Percentiles rank a stretch among this genome's conserved stretches.
Conservation (phyloP, 164 flowering plant genomes). For the Umbellularia californica region DNA sequence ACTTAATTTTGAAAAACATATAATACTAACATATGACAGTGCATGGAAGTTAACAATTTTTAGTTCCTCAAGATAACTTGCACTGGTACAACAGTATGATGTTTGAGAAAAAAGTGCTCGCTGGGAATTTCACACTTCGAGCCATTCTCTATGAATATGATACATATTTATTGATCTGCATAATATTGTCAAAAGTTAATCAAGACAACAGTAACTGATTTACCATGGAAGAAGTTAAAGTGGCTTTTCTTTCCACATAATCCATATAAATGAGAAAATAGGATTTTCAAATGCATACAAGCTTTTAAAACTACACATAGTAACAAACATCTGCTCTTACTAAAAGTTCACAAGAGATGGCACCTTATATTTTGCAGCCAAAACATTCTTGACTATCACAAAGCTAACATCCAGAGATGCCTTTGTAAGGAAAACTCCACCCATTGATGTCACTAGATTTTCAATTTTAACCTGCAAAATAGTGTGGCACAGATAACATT, state of each 20-base stretch:
- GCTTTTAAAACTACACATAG: not conserved
- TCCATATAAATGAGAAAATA: not conserved
- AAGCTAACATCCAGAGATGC: slow-evolving; percentile 71
- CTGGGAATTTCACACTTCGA: not conserved
- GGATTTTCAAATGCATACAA: slow-evolving; percentile 1
- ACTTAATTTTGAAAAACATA: too few relatives aligned
- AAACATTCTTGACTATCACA: slow-evolving; percentile 80
- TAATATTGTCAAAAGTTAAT: not conserved
- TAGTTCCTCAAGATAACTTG: not conserved
- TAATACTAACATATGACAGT: not conserved
- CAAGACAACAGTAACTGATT: not conserved
- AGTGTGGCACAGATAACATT: not conserved
- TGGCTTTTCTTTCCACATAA: not conserved
- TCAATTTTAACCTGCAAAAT: slow-evolving; percentile 58
- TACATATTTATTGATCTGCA: not conserved
- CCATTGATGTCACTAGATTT: slow-evolving; percentile 77
- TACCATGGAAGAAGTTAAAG: not conserved
- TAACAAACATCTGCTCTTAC: not conserved
- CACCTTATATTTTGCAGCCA: slow-evolving; percentile 94
- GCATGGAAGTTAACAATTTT: not conserved
- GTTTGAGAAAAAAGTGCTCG: not conserved
- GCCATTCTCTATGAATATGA: not conserved
- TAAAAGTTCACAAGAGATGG: not conserved
- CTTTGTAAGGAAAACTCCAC: slow-evolving; percentile 58
- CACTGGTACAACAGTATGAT: not conserved